phyloP scores from a whole-genome alignment of 2,329 filamentous ascomycete species.

The Arthrobotrys sphaeroides region DNA sequence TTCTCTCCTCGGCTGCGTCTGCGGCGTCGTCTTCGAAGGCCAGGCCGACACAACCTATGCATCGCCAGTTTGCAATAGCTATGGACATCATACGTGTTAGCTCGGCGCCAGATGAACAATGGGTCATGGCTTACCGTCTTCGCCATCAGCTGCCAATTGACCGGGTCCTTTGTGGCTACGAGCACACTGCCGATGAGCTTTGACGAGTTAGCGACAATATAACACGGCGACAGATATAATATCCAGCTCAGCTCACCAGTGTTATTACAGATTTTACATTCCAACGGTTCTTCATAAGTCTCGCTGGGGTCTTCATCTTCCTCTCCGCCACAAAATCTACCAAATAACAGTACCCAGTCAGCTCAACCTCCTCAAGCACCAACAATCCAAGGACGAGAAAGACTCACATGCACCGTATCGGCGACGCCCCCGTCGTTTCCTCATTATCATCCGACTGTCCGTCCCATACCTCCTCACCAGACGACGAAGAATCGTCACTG shows the following conservation, averaged over 20 bases:
- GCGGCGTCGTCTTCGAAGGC: slow-evolving; percentile 22
- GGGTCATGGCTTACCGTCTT: slow-evolving; percentile 55
- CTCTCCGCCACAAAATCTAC: slow-evolving; percentile 80
- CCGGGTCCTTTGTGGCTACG: slow-evolving; percentile 74
- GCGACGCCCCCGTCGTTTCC: slow-evolving; percentile 4
- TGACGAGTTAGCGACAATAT: slow-evolving; percentile 55
- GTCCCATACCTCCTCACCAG: slow-evolving; percentile 42
- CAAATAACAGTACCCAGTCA: background rate
- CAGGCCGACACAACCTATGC: slow-evolving; percentile 63
- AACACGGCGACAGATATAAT: background rate
- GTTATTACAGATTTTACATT: slow-evolving; percentile 80
- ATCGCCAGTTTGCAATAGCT: slow-evolving; percentile 72
- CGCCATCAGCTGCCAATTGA: slow-evolving; percentile 59
- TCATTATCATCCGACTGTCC: slow-evolving; percentile 43
- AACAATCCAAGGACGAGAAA: background rate
- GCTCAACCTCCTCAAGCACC: background rate
- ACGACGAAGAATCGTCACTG: slow-evolving; percentile 27
- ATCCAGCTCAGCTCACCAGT: slow-evolving; percentile 62
- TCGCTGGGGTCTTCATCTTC: slow-evolving; percentile 84
- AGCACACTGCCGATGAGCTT: slow-evolving; percentile 92
- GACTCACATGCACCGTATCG: slow-evolving; percentile 41
- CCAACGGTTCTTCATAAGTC: slow-evolving; percentile 80
- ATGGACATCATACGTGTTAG: background rate
- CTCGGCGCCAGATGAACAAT: slow-evolving; percentile 13
- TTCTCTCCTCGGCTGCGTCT: slow-evolving; percentile 34